Percentiles rank a stretch among this genome's conserved stretches.
Conservation (phyloP, 352 stramenopile genomes). For the Halophytophthora polymorphica region DNA sequence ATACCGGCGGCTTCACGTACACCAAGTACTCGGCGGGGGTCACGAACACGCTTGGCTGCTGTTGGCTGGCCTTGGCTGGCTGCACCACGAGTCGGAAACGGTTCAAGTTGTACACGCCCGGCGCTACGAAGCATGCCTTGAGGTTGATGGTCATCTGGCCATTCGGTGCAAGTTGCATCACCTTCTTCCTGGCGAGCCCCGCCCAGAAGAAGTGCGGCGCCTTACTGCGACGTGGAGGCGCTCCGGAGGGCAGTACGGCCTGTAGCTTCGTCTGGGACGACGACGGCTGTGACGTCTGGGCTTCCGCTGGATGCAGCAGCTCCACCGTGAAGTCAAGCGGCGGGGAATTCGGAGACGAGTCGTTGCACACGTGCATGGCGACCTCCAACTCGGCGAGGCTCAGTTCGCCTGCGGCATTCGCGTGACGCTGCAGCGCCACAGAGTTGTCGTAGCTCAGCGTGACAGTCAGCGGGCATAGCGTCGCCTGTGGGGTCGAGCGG, state of each 20-base stretch:
- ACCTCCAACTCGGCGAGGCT: conserved; percentile 66
- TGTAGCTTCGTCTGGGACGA: conserved; percentile 27
- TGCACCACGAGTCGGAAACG: conserved; percentile 68
- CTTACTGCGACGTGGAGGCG: conserved; percentile 13
- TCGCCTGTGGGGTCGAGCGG: conserved; percentile 38
- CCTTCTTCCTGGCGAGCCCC: conserved; percentile 68
- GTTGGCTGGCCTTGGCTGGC: conserved; percentile 12
- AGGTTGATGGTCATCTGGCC: conserved; percentile 47
- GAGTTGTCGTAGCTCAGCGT: conserved; percentile 54
- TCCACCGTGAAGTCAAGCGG: conserved; percentile 79
- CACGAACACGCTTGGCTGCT: conserved; percentile 46
- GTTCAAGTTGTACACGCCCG: conserved; percentile 84
- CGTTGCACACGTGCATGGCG: conserved; percentile 74
- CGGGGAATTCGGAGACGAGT: conserved; percentile 38
- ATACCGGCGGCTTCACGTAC: conserved; percentile 40
- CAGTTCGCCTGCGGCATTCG: conserved; percentile 12
- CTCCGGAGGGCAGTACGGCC: conserved; percentile 16
- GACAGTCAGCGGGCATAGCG: conserved; percentile 64
- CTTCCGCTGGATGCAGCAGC: conserved; percentile 71
- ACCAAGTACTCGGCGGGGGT: conserved; percentile 79
- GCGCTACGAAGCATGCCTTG: conserved; percentile 66
- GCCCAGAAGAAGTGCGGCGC: conserved; percentile 80
- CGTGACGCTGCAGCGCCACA: conserved; percentile 24
- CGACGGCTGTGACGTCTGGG: conserved; percentile 27
- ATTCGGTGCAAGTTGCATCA: conserved; percentile 49